Base-by-base conservation (phyloP, 768 basidiomycete genomes). In the Suillus subluteus region DNA sequence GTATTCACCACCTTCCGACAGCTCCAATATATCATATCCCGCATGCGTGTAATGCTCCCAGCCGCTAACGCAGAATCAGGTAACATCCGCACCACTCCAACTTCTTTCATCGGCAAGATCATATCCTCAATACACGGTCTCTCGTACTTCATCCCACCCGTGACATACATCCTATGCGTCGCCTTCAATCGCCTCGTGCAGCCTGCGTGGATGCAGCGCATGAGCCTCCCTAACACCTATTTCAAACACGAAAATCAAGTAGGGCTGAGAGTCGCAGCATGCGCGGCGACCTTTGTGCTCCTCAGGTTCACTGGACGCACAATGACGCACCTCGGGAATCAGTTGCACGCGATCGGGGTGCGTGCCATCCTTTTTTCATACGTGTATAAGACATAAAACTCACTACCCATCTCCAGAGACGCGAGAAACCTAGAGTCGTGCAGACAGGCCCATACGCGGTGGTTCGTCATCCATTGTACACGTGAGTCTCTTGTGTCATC, bases 401-500 rank as follows among this genome's bases (percentile, higher is more conserved):
- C 38, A 38, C 23, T 50, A 13, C 23, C 44, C 66, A 59, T 69
- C 35, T 12, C 21, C 11, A 78, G 78, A 40, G 69, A 61, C 62
- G 74, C 46, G 79, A 76, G 66, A 80, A 79, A 62, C 68, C 73
- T 0, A 73, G 66, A 40, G 8, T 78, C 65, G 70, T 73, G 5
- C 69, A 72, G 43, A 72, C 68, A 8, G 80, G 80, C 2, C 80
- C 79, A 6, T 81, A 81, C 64, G 66, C 75, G 9, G 58, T 79
- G 37, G 75, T 81, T 41, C 80, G 81, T 44, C 81, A 81, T 62
- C 80, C 80, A 3, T 63, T 65, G 15, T 81, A 81, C 65, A 72
- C 70, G 79, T 79, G 64, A 63, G 76, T 70, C 35, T 55, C 15
- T 30, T 54, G 23, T 8, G 8, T 32, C 4, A 55, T 55, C 9